Evolutionary conservation across 2,329 filamentous ascomycete species (phyloP).

Genomic region (Phialophora tarda): DNA sequence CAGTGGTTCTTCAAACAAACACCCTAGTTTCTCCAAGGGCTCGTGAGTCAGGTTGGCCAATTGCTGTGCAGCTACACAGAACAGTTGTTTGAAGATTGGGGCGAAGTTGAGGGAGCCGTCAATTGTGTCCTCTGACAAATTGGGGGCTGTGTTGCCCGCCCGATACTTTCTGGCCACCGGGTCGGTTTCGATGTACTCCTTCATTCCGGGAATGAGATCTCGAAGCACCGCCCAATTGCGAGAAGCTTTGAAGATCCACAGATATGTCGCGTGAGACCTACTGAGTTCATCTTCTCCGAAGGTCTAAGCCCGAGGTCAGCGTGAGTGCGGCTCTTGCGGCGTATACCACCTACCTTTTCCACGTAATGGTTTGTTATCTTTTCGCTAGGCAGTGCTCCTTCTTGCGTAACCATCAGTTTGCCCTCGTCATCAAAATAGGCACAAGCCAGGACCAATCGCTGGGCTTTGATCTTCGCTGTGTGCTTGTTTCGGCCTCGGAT

Average conservation of each 20-base stretch:
- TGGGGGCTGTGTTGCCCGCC: constrained; percentile 31
- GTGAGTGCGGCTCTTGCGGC: neutral
- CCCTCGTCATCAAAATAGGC: constrained; percentile 53
- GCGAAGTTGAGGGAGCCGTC: constrained; percentile 69
- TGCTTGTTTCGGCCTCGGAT: constrained; percentile 60
- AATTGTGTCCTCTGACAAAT: constrained; percentile 36
- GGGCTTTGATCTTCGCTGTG: constrained; percentile 63
- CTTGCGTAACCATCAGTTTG: constrained; percentile 54
- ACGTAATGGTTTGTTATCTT: constrained; percentile 81
- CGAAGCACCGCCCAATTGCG: constrained; percentile 75
- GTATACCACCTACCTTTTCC: constrained; percentile 59
- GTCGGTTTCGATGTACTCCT: constrained; percentile 65
- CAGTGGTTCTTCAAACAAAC: constrained; percentile 77
- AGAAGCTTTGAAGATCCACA: constrained; percentile 85
- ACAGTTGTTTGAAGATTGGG: constrained; percentile 78
- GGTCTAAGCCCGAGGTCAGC: constrained; percentile 44
- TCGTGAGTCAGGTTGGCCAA: constrained; percentile 71
- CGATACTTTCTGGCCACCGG: constrained; percentile 45
- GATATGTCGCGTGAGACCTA: constrained; percentile 76
- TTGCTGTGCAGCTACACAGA: constrained; percentile 78
- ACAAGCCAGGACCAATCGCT: constrained; percentile 61
- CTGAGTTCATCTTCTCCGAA: constrained; percentile 76
- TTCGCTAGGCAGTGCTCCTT: constrained; percentile 53
- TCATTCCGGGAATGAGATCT: constrained; percentile 74
- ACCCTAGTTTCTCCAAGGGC: constrained; percentile 67